phyloP scores from a whole-genome alignment of 176 grass and related monocot species.

The Carex pumila region DNA sequence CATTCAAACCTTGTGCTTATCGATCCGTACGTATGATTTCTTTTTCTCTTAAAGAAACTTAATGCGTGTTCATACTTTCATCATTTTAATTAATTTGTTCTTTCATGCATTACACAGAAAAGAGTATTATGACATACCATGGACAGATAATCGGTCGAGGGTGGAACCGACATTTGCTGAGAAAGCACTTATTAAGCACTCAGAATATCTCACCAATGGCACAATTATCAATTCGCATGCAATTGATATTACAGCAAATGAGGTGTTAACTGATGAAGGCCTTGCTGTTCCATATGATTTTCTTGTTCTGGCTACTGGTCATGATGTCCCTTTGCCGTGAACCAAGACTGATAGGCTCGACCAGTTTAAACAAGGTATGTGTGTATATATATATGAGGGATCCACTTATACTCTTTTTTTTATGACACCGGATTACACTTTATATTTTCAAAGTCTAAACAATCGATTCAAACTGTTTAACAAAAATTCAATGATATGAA shows the following conservation, averaged over 20 bases:
- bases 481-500: too few relatives aligned
- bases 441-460: too few relatives aligned
- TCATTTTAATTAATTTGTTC: not conserved
- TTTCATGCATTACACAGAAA: slow-evolving; percentile 55
- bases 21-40: slow-evolving; percentile 48
- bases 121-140: slow-evolving; percentile 79
- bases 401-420: too few relatives aligned
- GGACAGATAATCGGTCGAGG: slow-evolving; percentile 70
- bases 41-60: not conserved
- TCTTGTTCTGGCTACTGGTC: slow-evolving; percentile 68
- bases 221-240: slow-evolving; percentile 59
- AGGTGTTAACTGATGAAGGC: slow-evolving; percentile 55
- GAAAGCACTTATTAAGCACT: slow-evolving; percentile 73
- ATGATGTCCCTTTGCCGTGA: slow-evolving; percentile 35
- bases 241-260: slow-evolving; percentile 43
- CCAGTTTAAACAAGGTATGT: slow-evolving; percentile 66
- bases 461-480: too few relatives aligned
- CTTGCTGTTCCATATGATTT: slow-evolving; percentile 54
- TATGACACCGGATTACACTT: too few relatives aligned
- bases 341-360: slow-evolving; percentile 54
- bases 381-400: too few relatives aligned
- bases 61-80: too few relatives aligned
- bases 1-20: slow-evolving; percentile 56
- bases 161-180: slow-evolving; percentile 67
- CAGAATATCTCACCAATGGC: slow-evolving; percentile 50